Conservation (phyloP, 331 rosid genomes). For the Erythrophleum ivorense region DNA sequence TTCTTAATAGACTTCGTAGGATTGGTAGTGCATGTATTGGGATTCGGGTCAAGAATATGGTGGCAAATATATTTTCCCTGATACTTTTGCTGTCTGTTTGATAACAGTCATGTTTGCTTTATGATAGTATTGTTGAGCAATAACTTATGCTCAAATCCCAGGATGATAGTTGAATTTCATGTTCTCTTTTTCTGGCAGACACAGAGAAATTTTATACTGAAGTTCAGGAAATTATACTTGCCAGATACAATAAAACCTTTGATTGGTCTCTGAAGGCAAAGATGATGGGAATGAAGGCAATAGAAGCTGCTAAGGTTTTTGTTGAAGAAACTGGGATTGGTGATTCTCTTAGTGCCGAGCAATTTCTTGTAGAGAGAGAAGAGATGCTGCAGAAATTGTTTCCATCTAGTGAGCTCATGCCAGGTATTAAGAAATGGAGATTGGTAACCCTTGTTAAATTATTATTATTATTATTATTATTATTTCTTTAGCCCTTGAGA, state of each 20-base stretch:
- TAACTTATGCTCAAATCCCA: not conserved
- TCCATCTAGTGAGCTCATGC: slow-evolving; percentile 83
- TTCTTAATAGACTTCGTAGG: not conserved
- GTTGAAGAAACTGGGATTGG: slow-evolving; percentile 78
- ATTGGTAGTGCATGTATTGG: not conserved
- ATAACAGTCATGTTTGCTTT: not conserved
- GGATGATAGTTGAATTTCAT: slow-evolving; percentile 33
- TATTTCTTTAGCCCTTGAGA: slow-evolving; percentile 29
- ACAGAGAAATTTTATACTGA: slow-evolving; percentile 87
- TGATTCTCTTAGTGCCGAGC: slow-evolving; percentile 73
- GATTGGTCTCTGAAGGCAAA: slow-evolving; percentile 91
- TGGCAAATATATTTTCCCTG: not conserved
- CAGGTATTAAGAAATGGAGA: slow-evolving; percentile 56
- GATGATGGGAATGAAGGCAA: slow-evolving; percentile 96
- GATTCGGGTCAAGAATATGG: not conserved
- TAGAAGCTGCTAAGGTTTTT: slow-evolving; percentile 84
- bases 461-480: too few species aligned
- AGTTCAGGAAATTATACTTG: slow-evolving; percentile 83
- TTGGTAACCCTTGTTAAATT: not conserved
- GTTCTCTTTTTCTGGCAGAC: slow-evolving; percentile 53
- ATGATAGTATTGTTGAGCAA: not conserved
- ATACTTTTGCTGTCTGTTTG: not conserved
- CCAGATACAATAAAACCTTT: slow-evolving; percentile 79
- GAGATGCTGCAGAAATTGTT: slow-evolving; percentile 69
- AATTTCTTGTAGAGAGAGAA: slow-evolving; percentile 83